Conservation (phyloP, 108 stramenopile genomes). For the Cyclotella sp. region DNA sequence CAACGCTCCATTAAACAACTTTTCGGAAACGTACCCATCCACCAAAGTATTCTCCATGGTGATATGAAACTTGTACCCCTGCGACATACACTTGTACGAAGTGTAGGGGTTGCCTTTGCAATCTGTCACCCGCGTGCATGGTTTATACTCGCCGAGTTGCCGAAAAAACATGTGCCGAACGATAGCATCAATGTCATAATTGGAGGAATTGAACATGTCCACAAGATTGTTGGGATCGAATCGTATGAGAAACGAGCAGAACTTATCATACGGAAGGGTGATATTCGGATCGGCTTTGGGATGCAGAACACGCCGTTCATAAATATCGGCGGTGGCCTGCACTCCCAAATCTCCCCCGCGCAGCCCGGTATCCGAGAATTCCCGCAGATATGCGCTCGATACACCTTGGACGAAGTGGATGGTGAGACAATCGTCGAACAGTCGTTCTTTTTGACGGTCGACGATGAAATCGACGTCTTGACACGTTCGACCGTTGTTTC, state of each 20-base stretch:
- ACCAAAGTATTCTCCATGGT: slow-evolving; percentile 30
- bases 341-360: background rate
- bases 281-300: slow-evolving; percentile 12
- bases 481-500: slow-evolving; percentile 13
- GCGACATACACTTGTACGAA: slow-evolving; percentile 21
- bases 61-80: slow-evolving; percentile 28
- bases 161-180: slow-evolving; percentile 28
- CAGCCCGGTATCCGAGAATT: background rate
- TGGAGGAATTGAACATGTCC: slow-evolving; percentile 11
- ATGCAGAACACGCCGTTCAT: background rate
- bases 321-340: background rate
- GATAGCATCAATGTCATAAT: slow-evolving; percentile 30
- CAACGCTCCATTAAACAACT: slow-evolving; percentile 24
- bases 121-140: slow-evolving; percentile 13
- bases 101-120: slow-evolving; percentile 18
- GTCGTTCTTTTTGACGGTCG: slow-evolving; percentile 17
- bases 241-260: slow-evolving; percentile 24
- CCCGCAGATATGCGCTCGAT: slow-evolving; percentile 12
- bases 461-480: slow-evolving; percentile 25
- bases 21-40: slow-evolving; percentile 29
- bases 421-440: slow-evolving; percentile 16
- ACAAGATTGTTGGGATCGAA: background rate
- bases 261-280: slow-evolving; percentile 3
- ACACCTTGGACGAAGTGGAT: slow-evolving; percentile 32
- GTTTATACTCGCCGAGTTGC: slow-evolving; percentile 27